Evolutionary conservation across 2,329 filamentous ascomycete genomes (phyloP).

Genomic region (Fusarium sp.): DNA sequence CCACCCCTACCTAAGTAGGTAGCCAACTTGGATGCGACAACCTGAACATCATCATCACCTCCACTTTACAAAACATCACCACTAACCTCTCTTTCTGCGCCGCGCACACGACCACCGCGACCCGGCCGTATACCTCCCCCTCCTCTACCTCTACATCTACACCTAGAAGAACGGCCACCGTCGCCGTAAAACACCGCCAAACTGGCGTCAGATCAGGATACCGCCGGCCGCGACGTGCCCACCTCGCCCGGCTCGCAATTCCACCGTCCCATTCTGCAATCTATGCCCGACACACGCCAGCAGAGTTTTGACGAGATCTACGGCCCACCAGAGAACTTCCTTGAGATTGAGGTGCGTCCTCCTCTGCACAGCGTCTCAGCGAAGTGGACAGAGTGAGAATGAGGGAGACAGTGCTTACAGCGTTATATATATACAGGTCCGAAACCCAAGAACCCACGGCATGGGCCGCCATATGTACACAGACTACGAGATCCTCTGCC

Average conservation of each 20-base stretch:
- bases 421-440: constrained; percentile 69
- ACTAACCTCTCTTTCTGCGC: constrained; percentile 6
- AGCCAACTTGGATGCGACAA: constrained; percentile 29
- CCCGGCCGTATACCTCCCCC: neutral
- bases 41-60: constrained; percentile 20
- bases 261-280: constrained; percentile 69
- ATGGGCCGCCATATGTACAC: constrained; percentile 98
- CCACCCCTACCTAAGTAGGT: no score
- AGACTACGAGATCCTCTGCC: constrained; percentile 97
- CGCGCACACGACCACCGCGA: neutral
- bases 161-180: neutral
- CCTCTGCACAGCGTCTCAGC: neutral
- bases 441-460: constrained; percentile 92
- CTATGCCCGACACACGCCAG: constrained; percentile 78
- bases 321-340: constrained; percentile 96
- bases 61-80: constrained; percentile 21
- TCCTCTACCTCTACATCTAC: neutral
- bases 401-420: constrained; percentile 14
- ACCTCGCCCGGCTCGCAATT: constrained; percentile 50
- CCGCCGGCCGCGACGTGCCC: constrained; percentile 46
- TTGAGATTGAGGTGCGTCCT: constrained; percentile 87
- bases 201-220: constrained; percentile 56
- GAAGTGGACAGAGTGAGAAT: neutral
- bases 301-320: constrained; percentile 99
- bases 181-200: constrained; percentile 50